These are phyloP conservation scores for Penicillium ochrochloron DNA, from an alignment of 495 filamentous ascomycete species.

Conservation along the genomic window DNA sequence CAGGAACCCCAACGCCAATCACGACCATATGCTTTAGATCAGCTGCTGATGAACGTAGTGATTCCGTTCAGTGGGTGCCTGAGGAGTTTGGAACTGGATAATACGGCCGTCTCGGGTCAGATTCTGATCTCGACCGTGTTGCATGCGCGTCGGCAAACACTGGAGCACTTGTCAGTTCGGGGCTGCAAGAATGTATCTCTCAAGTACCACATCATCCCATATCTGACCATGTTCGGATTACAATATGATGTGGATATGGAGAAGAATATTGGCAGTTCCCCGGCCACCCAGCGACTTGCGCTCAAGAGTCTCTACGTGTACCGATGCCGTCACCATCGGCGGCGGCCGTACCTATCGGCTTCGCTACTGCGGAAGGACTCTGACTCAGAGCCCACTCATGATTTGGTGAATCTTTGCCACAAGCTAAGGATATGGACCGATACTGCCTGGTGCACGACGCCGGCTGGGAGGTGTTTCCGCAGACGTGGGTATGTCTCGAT, in stretches of 20 bases:
- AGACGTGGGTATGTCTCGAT: constrained; percentile 61
- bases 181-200: constrained; percentile 70
- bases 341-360: constrained; percentile 60
- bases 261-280: constrained; percentile 38
- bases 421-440: constrained; percentile 66
- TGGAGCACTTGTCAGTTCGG: constrained; percentile 64
- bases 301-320: constrained; percentile 66
- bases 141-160: constrained; percentile 53
- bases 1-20: constrained; percentile 52
- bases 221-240: constrained; percentile 54
- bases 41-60: constrained; percentile 59
- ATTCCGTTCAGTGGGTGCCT: constrained; percentile 60
- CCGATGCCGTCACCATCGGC: constrained; percentile 63
- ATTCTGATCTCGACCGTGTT: constrained; percentile 59
- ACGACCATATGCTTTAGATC: constrained; percentile 60
- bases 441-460: constrained; percentile 67
- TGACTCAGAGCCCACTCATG: constrained; percentile 65
- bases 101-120: constrained; percentile 63
- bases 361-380: constrained; percentile 61
- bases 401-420: constrained; percentile 65
- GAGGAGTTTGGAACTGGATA: constrained; percentile 61
- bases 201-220: constrained; percentile 68
- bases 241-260: constrained; percentile 52
- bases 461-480: constrained; percentile 60
- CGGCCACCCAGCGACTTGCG: constrained; percentile 46